Evolutionary conservation across 106 monocot genomes (phyloP), one percentile per base, ranked within the genome.

Genomic region (Allium sativum): DNA sequence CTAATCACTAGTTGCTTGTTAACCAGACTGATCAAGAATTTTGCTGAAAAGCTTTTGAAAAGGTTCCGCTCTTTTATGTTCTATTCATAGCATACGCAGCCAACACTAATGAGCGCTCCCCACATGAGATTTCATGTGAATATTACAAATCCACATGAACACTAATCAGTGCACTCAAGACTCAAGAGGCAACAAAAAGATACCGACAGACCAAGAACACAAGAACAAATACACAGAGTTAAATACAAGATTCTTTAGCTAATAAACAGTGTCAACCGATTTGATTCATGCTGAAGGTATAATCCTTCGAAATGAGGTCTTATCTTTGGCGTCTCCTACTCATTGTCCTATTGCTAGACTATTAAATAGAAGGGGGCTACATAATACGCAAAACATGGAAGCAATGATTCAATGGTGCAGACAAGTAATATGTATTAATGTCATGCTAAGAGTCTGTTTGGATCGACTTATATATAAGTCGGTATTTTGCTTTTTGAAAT

Each of bases 141-240:
- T 45, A 44, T 61, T 45, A 61, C 48, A 12, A 21, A 21, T 47
- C 13, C 46, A 63, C 22, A 47, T 63, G 63, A 63, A 31, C 42
- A 48, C n/a, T 17, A 63, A 63, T 48, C 42, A 63, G 7, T 63
- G 48, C 21, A 45, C 46, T 63, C 63, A 21, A 19, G 22, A 22
- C 22, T 22, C 22, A 22, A 22, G 31, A 21, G 63, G 48, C 63
- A 63, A 63, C 7, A 63, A 63, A 47, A 63, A 21, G 63, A 63
- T 63, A 21, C 47, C 48, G 63, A 63, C 41, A 15, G 63, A 16
- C 48, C 48, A 48, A 45, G 48, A 45, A 46, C 45, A 63, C 63
- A 20, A 63, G 48, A 63, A 48, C 63, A 63, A 63, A 48, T 48
- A 61, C 58, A 31, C 61, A 63, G 63, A 22, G 63, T 63, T 63